phyloP scores from a whole-genome alignment of 345 rosid genomes.

The Camelina hispida region DNA sequence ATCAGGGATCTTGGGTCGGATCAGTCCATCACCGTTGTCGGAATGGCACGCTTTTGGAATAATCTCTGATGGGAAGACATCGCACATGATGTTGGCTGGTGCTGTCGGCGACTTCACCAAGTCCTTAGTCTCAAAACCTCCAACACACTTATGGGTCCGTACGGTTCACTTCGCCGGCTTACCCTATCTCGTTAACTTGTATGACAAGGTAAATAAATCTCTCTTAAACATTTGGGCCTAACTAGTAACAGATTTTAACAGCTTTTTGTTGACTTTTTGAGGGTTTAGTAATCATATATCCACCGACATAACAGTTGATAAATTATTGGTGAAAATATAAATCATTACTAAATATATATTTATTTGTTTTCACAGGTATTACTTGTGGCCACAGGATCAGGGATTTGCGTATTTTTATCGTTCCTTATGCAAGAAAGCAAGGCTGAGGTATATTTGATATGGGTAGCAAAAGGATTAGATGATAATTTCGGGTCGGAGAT shows the following conservation, averaged over 20 bases:
- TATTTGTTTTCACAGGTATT: slow-evolving; percentile 38
- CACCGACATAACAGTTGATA: neutral
- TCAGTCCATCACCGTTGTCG: slow-evolving; percentile 88
- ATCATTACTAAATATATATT: neutral
- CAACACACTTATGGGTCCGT: slow-evolving; percentile 81
- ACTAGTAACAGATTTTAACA: neutral
- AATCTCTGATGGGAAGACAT: slow-evolving; percentile 69
- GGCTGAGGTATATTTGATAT: slow-evolving; percentile 62
- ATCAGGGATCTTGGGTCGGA: slow-evolving; percentile 79
- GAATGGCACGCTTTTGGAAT: slow-evolving; percentile 97
- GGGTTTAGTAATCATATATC: neutral
- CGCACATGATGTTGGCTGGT: slow-evolving; percentile 91
- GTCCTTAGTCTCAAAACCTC: slow-evolving; percentile 64
- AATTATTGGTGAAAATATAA: neutral
- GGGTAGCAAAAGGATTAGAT: slow-evolving; percentile 83
- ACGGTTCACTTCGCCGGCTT: slow-evolving; percentile 78
- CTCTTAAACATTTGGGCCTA: neutral
- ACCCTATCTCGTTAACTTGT: slow-evolving; percentile 77
- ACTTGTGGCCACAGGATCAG: slow-evolving; percentile 84
- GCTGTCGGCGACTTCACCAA: slow-evolving; percentile 90
- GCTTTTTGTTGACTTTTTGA: neutral
- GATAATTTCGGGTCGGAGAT: slow-evolving; percentile 75
- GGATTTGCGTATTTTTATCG: slow-evolving; percentile 82
- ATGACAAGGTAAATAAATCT: slow-evolving; percentile 55
- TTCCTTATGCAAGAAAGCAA: slow-evolving; percentile 71